A percentile compares a stretch with the other conserved stretches of the same genome.
Conservation (phyloP, 176 grass and related monocot genomes). For the Cenchrus americanus region DNA sequence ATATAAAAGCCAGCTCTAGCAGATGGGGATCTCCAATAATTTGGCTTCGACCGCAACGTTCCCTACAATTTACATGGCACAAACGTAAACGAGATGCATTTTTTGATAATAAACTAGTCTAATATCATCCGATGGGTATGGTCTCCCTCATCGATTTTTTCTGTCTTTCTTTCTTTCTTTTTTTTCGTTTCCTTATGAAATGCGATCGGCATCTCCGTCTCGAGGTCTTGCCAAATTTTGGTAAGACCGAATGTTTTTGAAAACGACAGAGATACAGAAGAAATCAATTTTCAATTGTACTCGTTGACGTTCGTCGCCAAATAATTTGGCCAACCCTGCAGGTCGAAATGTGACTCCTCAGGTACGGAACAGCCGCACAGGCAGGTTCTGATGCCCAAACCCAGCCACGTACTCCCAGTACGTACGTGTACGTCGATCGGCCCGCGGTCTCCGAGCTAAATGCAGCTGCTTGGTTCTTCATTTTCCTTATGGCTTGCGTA, state of each 20-base stretch:
- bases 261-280: no score
- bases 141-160: not conserved
- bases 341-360: not conserved
- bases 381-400: no score
- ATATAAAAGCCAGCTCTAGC: not conserved
- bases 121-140: not conserved
- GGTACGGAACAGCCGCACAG: not conserved
- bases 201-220: not conserved
- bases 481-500: no score
- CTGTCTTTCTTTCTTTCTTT: no score
- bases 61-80: no score
- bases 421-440: no score
- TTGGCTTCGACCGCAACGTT: no score
- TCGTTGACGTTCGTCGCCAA: not conserved
- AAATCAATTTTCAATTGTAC: not conserved
- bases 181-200: not conserved
- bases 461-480: no score
- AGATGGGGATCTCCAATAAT: not conserved
- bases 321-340: not conserved
- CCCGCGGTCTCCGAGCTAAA: no score
- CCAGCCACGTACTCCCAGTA: no score
- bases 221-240: not conserved
- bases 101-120: not conserved
- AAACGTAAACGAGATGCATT: not conserved
- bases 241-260: not conserved